These are phyloP conservation scores for Chlorella ohadii DNA, from an alignment of 139 green algal species.

Conservation along the genomic window DNA sequence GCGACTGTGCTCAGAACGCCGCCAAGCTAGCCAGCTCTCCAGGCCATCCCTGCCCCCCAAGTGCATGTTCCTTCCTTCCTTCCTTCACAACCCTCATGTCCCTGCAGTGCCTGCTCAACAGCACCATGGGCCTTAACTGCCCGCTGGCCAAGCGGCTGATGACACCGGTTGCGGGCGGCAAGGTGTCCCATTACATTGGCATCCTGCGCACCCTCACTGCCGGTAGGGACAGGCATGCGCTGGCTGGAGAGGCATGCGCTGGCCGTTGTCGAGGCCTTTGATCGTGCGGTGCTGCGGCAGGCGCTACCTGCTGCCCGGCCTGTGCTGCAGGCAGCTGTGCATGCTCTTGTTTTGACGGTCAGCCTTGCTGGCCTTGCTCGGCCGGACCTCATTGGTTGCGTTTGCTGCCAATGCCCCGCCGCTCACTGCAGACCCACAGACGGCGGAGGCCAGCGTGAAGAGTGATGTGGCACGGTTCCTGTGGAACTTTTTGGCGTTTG, in stretches of 20 bases:
- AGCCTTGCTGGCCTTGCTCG: too few species aligned
- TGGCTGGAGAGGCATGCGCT: too few species aligned
- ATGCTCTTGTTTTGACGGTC: too few species aligned
- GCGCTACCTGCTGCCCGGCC: too few species aligned
- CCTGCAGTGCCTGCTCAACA: slow-evolving; percentile 18
- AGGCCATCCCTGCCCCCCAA: background rate
- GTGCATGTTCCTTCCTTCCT: background rate
- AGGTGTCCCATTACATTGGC: slow-evolving; percentile 56
- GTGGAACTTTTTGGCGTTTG: slow-evolving; percentile 57
- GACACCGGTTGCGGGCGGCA: background rate
- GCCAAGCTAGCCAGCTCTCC: too few species aligned
- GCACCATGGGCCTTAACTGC: slow-evolving; percentile 53
- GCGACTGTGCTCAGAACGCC: too few species aligned
- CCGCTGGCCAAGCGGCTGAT: slow-evolving; percentile 50
- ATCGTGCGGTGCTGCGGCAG: too few species aligned
- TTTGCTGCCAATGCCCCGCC: too few species aligned
- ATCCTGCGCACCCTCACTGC: slow-evolving; percentile 51
- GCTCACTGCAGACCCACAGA: slow-evolving; percentile 34
- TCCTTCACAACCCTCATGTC: background rate
- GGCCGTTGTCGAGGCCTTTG: too few species aligned
- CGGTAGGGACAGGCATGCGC: background rate
- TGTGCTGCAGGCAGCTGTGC: too few species aligned
- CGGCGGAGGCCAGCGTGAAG: slow-evolving; percentile 36
- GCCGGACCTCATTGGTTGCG: too few species aligned
- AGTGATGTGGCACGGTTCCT: slow-evolving; percentile 60